Percentiles rank a stretch among this genome's conserved stretches.
Evolutionary conservation across 768 basidiomycete species (phyloP).

Genomic region (Termitomyces sp.): DNA sequence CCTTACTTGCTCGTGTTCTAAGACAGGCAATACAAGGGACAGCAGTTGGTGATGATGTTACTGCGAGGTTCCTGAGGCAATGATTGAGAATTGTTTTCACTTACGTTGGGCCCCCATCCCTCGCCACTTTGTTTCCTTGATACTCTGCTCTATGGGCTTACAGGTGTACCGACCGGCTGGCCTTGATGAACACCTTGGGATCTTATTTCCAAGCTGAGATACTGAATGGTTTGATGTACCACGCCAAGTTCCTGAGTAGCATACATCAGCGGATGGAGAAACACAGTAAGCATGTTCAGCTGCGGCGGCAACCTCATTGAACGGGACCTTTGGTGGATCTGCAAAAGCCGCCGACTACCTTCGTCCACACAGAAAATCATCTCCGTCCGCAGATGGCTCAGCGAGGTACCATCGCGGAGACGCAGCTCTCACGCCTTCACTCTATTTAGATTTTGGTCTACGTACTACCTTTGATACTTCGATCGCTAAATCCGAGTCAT

Average conservation of each 20-base stretch:
- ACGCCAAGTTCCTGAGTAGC: background rate
- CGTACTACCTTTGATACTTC: background rate
- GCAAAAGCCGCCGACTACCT: slow-evolving; percentile 1
- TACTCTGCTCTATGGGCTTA: background rate
- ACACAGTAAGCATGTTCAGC: background rate
- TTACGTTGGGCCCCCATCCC: no score
- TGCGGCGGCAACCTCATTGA: background rate
- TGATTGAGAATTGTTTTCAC: background rate
- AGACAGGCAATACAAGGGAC: background rate
- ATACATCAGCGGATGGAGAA: background rate
- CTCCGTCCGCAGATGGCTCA: background rate
- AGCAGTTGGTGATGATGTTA: background rate
- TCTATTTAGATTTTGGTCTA: background rate
- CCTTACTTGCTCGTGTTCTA: background rate
- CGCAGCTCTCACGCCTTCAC: background rate
- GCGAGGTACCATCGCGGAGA: background rate
- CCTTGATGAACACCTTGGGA: background rate
- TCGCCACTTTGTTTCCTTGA: background rate
- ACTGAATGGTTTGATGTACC: background rate
- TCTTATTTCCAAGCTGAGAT: no score
- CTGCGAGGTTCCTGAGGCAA: background rate
- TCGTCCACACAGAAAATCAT: background rate
- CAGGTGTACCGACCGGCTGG: background rate
- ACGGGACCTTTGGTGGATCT: background rate
- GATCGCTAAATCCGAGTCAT: background rate